Evolutionary conservation across 352 stramenopile species (phyloP).

Genomic region (Phytopythium chamaehyphon): DNA sequence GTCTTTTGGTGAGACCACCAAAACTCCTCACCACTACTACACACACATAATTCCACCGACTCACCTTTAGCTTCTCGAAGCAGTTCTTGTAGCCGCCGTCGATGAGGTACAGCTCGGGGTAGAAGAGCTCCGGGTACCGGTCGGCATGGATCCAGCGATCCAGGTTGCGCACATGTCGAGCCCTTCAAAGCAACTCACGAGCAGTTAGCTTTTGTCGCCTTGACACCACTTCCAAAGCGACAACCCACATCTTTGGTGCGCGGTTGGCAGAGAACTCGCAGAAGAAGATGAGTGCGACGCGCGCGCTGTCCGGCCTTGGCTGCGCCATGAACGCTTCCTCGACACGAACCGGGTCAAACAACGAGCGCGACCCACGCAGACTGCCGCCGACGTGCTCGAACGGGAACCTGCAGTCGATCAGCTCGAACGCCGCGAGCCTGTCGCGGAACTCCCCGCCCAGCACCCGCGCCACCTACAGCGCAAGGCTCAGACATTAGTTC

Average conservation of each 20-base stretch:
- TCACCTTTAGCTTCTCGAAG: slow-evolving; percentile 40
- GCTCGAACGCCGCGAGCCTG: slow-evolving; percentile 20
- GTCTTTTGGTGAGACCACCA: neutral
- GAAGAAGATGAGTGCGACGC: slow-evolving; percentile 56
- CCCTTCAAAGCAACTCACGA: too few relatives aligned
- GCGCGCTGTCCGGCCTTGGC: slow-evolving; percentile 16
- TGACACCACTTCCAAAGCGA: neutral
- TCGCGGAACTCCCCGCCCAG: slow-evolving; percentile 31
- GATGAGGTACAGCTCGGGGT: slow-evolving; percentile 67
- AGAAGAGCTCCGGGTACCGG: slow-evolving; percentile 55
- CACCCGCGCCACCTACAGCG: slow-evolving; percentile 19
- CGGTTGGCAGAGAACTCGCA: slow-evolving; percentile 70
- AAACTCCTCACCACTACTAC: neutral
- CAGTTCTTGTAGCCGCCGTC: slow-evolving; percentile 72
- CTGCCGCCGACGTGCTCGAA: slow-evolving; percentile 47
- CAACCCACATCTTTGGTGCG: slow-evolving; percentile 53
- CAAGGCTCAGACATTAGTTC: neutral
- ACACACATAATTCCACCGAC: neutral
- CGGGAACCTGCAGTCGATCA: slow-evolving; percentile 61
- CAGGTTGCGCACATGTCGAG: slow-evolving; percentile 55
- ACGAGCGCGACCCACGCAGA: slow-evolving; percentile 28
- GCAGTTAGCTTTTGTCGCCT: too few relatives aligned
- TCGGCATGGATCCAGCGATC: slow-evolving; percentile 57
- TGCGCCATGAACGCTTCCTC: slow-evolving; percentile 35
- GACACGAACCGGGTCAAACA: slow-evolving; percentile 39